Conservation (phyloP, 2,329 filamentous ascomycete species). For the Pleurostoma richardsiae region DNA sequence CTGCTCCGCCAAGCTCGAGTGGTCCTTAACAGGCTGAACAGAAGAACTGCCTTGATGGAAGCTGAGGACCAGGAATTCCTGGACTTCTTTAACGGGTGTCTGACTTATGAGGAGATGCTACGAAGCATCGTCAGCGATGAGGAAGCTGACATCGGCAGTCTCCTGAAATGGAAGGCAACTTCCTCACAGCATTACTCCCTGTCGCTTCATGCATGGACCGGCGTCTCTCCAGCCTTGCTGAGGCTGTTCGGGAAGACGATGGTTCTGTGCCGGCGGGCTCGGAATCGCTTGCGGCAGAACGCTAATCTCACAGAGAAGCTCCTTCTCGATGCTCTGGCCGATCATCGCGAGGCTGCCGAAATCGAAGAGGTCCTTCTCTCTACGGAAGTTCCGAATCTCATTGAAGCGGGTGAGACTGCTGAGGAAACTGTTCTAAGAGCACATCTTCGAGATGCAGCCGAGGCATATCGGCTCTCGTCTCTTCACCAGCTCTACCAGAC, state of each 20-base stretch:
- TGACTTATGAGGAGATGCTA: slow-evolving; percentile 33
- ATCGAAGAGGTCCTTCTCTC: slow-evolving; percentile 27
- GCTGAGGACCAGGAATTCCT: slow-evolving; percentile 20
- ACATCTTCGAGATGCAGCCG: slow-evolving; percentile 27
- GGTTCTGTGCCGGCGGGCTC: slow-evolving; percentile 27
- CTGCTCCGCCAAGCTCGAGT: slow-evolving; percentile 15
- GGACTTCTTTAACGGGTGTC: slow-evolving; percentile 30
- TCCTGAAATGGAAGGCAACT: slow-evolving; percentile 2
- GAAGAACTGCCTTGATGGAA: slow-evolving; percentile 6
- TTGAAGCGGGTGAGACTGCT: slow-evolving; percentile 17
- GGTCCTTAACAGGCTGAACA: slow-evolving; percentile 5
- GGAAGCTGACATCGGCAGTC: slow-evolving; percentile 8
- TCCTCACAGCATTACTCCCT: not conserved
- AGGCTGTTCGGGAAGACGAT: slow-evolving; percentile 27
- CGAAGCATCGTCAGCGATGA: slow-evolving; percentile 30
- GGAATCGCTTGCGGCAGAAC: slow-evolving; percentile 14
- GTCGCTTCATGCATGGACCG: slow-evolving; percentile 30
- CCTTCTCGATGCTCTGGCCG: slow-evolving; percentile 17
- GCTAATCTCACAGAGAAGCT: slow-evolving; percentile 14
- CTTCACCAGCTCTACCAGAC: slow-evolving; percentile 33
- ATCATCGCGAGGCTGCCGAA: slow-evolving; percentile 24
- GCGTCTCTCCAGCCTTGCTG: slow-evolving; percentile 25
- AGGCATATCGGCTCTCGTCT: slow-evolving; percentile 29
- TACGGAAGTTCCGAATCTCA: slow-evolving; percentile 17
- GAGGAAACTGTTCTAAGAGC: slow-evolving; percentile 17